A percentile compares a stretch with the other conserved stretches of the same genome.
phyloP scores from a whole-genome alignment of 1,284 basidiomycete species.

The Cutaneotrichosporon cutaneum region DNA sequence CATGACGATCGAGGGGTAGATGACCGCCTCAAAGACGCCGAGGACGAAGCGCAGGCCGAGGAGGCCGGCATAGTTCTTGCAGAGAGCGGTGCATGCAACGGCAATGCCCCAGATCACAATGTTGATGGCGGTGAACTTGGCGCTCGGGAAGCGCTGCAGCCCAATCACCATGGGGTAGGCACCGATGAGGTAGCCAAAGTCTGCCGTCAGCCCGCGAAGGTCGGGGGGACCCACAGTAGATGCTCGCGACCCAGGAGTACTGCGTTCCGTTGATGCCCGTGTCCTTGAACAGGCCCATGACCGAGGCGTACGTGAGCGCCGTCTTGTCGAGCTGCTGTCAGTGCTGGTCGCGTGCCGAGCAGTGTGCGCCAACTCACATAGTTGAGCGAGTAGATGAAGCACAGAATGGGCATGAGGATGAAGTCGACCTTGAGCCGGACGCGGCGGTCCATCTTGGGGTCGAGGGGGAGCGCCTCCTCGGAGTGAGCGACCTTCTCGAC shows the following conservation, averaged over 20 bases:
- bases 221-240: conserved; percentile 23
- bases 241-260: conserved; percentile 26
- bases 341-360: no score
- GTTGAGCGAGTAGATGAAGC: neutral
- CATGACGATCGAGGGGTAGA: conserved; percentile 23
- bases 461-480: neutral
- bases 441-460: neutral
- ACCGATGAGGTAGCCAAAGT: conserved; percentile 29
- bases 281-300: conserved; percentile 16
- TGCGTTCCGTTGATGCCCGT: conserved; percentile 15
- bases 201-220: conserved; percentile 12
- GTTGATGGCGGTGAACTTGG: conserved; percentile 19
- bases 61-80: conserved; percentile 24
- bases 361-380: no score
- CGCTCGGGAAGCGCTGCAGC: conserved; percentile 27
- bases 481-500: neutral
- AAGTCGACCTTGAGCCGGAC: conserved; percentile 10
- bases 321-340: conserved; percentile 20
- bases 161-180: conserved; percentile 27
- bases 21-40: conserved; percentile 20
- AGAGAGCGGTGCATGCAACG: conserved; percentile 26
- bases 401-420: conserved; percentile 7
- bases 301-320: conserved; percentile 15
- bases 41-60: conserved; percentile 27
- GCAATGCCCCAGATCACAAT: conserved; percentile 25